These are phyloP conservation scores for Botrytis deweyae DNA, from an alignment of 2,329 filamentous ascomycete species.

Conservation along the genomic window DNA sequence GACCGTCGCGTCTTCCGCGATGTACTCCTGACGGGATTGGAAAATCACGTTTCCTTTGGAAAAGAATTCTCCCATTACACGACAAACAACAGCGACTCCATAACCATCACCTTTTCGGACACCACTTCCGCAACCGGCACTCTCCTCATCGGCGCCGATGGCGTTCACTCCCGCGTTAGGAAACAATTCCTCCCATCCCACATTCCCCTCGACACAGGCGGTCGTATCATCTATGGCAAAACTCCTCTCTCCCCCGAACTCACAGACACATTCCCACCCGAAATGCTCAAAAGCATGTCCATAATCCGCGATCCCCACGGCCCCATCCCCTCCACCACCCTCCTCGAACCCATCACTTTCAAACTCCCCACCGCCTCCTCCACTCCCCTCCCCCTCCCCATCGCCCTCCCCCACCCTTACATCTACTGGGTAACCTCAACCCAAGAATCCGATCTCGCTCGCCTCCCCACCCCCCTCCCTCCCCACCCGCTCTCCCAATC, in stretches of 20 bases:
- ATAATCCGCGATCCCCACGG: not conserved
- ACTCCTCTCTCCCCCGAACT: constrained; percentile 39
- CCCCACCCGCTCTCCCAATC: not conserved
- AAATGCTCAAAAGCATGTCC: not conserved
- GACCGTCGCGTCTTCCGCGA: constrained; percentile 40
- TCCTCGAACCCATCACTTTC: not conserved
- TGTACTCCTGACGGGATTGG: constrained; percentile 46
- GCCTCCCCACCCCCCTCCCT: accelerated
- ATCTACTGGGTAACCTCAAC: not conserved
- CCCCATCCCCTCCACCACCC: not conserved
- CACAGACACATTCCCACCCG: constrained; percentile 21
- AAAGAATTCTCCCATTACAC: not conserved
- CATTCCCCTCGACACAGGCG: constrained; percentile 41
- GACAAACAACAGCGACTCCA: constrained; percentile 14
- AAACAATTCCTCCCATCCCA: constrained; percentile 37
- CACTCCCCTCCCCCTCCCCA: not conserved
- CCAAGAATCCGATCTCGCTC: not conserved
- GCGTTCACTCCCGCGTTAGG: not conserved
- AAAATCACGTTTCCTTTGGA: constrained; percentile 40
- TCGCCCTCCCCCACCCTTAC: not conserved
- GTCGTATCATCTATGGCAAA: constrained; percentile 43
- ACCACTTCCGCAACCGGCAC: constrained; percentile 30
- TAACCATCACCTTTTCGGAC: constrained; percentile 39
- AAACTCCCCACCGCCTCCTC: not conserved
- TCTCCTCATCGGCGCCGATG: not conserved